Conservation (phyloP, 2,329 filamentous ascomycete genomes). For the Ophiostoma australiae region DNA sequence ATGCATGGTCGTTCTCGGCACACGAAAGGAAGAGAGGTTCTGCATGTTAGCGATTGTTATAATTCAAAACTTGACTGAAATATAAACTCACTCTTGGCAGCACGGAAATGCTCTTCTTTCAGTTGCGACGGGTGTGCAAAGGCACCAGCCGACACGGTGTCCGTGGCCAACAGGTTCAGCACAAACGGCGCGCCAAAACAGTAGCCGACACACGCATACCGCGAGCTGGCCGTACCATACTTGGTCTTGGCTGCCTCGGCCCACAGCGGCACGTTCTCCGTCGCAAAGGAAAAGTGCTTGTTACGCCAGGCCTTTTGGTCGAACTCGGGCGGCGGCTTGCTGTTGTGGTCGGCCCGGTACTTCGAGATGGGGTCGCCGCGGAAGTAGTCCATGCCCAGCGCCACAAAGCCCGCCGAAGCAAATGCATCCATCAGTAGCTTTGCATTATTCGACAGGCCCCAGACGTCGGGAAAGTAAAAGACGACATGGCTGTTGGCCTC, state of each 20-base stretch:
- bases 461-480: slow-evolving; percentile 28
- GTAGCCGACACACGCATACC: slow-evolving; percentile 41
- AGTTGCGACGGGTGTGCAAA: slow-evolving; percentile 49
- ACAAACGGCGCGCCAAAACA: slow-evolving; percentile 45
- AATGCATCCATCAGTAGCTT: slow-evolving; percentile 30
- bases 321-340: slow-evolving; percentile 38
- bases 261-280: slow-evolving; percentile 43
- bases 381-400: slow-evolving; percentile 29
- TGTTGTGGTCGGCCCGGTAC: slow-evolving; percentile 26
- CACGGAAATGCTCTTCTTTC: slow-evolving; percentile 43
- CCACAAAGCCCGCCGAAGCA: slow-evolving; percentile 26
- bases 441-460: slow-evolving; percentile 27
- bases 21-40: slow-evolving; percentile 45
- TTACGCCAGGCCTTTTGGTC: slow-evolving; percentile 46
- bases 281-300: slow-evolving; percentile 43
- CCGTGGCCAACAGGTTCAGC: slow-evolving; percentile 38
- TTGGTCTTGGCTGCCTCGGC: slow-evolving; percentile 36
- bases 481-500: slow-evolving; percentile 27
- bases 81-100: slow-evolving; percentile 34
- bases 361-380: slow-evolving; percentile 34
- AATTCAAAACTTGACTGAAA: no score
- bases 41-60: slow-evolving; percentile 18
- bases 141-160: slow-evolving; percentile 40
- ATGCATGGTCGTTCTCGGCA: slow-evolving; percentile 43
- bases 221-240: slow-evolving; percentile 36